Evolutionary conservation across 371 early-diverging fungal genomes (phyloP).

Genomic region (Lichtheimia hyalospora): DNA sequence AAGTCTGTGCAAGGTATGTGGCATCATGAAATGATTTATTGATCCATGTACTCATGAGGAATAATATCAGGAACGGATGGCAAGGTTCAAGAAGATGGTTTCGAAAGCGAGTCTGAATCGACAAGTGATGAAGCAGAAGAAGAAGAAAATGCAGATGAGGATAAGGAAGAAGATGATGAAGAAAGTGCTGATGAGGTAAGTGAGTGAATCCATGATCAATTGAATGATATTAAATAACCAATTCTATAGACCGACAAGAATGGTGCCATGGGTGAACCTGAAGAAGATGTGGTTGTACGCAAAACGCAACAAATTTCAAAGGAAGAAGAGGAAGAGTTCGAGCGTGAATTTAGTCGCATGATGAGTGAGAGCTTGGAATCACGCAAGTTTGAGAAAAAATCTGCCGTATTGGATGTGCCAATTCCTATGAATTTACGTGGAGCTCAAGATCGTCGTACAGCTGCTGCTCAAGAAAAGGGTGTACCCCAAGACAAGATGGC

Average conservation of each 20-base stretch:
- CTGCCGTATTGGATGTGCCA: constrained; percentile 76
- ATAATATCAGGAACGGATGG: constrained; percentile 21
- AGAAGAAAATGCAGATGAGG: constrained; percentile 36
- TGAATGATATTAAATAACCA: neutral
- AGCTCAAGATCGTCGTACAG: constrained; percentile 46
- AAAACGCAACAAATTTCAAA: constrained; percentile 37
- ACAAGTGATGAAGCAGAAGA: constrained; percentile 54
- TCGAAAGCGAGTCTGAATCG: constrained; percentile 39
- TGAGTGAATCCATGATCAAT: neutral
- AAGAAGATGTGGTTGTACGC: constrained; percentile 57
- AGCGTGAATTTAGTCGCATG: constrained; percentile 76
- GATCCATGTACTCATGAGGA: too few relatives aligned
- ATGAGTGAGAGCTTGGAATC: constrained; percentile 83
- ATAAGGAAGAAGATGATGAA: constrained; percentile 47
- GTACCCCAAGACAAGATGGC: constrained; percentile 59
- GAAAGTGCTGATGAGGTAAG: constrained; percentile 12
- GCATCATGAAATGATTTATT: too few relatives aligned
- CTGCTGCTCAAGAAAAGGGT: constrained; percentile 23
- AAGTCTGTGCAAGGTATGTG: constrained; percentile 38
- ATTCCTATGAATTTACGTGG: constrained; percentile 74
- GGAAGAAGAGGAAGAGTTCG: constrained; percentile 72
- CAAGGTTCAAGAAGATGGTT: constrained; percentile 41
- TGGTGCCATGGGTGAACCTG: constrained; percentile 45
- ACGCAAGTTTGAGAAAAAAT: constrained; percentile 76
- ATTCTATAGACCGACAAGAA: neutral